phyloP scores from a whole-genome alignment of 2,329 filamentous ascomycete species.

The Aureobasidium lini region DNA sequence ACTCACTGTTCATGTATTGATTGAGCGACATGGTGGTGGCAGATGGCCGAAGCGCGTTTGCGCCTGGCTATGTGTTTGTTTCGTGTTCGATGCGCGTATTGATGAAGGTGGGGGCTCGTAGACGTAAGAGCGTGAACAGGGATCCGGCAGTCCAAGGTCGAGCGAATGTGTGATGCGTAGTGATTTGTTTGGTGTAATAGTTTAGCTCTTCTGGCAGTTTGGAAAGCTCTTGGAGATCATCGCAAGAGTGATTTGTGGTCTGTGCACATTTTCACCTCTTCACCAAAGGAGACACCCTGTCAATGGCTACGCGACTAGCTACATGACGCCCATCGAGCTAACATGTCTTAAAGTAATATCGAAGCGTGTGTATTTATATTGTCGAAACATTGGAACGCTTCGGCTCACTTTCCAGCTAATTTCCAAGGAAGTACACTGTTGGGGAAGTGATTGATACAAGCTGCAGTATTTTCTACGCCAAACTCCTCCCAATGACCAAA shows the following conservation, averaged over 20 bases:
- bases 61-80: constrained; percentile 6
- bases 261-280: background rate
- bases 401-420: background rate
- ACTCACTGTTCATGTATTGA: constrained; percentile 36
- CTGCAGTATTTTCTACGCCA: constrained; percentile 6
- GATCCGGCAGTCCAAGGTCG: background rate
- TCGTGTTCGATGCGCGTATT: background rate
- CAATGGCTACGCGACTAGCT: background rate
- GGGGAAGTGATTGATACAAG: background rate
- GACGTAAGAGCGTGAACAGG: background rate
- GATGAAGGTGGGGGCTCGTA: background rate
- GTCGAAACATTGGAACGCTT: background rate
- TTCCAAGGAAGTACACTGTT: background rate
- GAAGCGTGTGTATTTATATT: background rate
- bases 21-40: constrained; percentile 33
- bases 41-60: constrained; percentile 13
- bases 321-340: too few relatives aligned
- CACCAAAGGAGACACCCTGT: background rate
- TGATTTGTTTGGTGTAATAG: background rate
- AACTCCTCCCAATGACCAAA: constrained; percentile 12
- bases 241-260: background rate
- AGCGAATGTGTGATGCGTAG: background rate
- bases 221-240: constrained; percentile 3
- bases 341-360: background rate
- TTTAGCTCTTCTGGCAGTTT: background rate